Conservation (phyloP, 495 filamentous ascomycete species). For the Parachaetomium inaequale region DNA sequence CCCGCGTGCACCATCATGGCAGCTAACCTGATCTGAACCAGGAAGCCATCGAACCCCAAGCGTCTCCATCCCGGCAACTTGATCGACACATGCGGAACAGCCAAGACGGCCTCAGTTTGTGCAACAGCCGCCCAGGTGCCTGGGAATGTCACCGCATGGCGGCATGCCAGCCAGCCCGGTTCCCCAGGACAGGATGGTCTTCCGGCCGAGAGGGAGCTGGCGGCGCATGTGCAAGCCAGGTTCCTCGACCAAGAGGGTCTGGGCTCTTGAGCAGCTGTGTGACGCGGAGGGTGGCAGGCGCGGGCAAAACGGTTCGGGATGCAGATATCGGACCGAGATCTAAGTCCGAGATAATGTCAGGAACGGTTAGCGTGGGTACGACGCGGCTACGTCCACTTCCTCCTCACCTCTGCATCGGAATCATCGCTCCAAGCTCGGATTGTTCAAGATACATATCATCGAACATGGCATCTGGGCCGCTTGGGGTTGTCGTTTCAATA, state of each 20-base stretch:
- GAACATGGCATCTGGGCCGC: too few relatives aligned
- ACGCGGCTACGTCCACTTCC: not conserved
- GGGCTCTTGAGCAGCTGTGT: not conserved
- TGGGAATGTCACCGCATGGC: not conserved
- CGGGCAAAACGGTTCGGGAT: not conserved
- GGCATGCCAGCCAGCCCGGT: not conserved
- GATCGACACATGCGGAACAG: not conserved
- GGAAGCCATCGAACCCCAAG: not conserved
- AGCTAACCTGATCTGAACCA: not conserved
- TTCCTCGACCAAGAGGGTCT: not conserved
- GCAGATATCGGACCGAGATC: conserved; percentile 13
- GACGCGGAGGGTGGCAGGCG: not conserved
- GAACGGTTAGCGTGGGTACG: not conserved
- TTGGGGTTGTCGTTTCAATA: not conserved
- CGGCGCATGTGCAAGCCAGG: not conserved
- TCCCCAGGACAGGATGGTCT: not conserved
- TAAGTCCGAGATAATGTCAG: not conserved
- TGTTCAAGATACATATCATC: not conserved
- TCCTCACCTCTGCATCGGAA: not conserved
- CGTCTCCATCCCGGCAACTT: conserved; percentile 8
- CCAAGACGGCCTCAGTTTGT: not conserved
- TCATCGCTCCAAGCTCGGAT: not conserved
- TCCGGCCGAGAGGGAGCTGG: conserved; percentile 7
- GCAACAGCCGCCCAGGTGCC: not conserved
- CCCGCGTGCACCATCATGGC: conserved; percentile 1